These are phyloP conservation scores for Naematelia encephala DNA, from an alignment of 768 basidiomycete species.

Conservation along the genomic window DNA sequence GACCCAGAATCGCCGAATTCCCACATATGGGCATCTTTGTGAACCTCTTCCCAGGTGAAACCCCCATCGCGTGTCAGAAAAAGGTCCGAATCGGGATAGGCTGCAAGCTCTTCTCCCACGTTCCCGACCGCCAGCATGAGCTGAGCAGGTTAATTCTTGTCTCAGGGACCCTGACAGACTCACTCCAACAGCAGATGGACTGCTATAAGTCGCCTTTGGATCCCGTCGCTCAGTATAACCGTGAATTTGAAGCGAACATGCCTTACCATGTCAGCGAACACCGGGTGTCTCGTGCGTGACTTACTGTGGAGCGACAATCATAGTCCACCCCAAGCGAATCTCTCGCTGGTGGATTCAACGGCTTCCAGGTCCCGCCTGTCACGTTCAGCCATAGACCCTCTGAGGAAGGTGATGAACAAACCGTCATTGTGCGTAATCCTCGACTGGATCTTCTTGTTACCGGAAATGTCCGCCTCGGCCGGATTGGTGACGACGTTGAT, in stretches of 20 bases:
- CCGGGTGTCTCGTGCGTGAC: constrained; percentile 27
- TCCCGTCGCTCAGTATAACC: constrained; percentile 93
- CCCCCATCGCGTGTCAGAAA: constrained; percentile 96
- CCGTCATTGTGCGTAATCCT: constrained; percentile 97
- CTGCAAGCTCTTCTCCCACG: constrained; percentile 75
- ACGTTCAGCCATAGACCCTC: neutral
- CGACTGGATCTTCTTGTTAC: constrained; percentile 72
- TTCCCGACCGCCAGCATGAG: constrained; percentile 95
- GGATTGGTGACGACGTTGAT: constrained; percentile 86
- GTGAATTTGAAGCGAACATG: constrained; percentile 83
- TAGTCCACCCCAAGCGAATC: constrained; percentile 77
- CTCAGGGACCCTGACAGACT: neutral
- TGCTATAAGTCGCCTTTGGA: constrained; percentile 87
- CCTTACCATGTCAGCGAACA: constrained; percentile 54
- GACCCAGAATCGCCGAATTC: constrained; percentile 98
- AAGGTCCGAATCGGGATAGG: constrained; percentile 84
- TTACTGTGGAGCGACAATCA: constrained; percentile 65
- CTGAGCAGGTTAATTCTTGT: neutral
- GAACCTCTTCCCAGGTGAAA: constrained; percentile 97
- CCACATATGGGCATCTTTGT: constrained; percentile 97
- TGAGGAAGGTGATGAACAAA: constrained; percentile 26
- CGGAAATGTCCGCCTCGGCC: constrained; percentile 65
- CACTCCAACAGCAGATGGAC: constrained; percentile 76
- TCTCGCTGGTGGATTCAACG: constrained; percentile 65
- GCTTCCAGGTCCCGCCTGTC: constrained; percentile 65